Evolutionary conservation across 352 stramenopile genomes (phyloP), one percentile per base, ranked within the genome.

Genomic region (Phytophthora pisi): DNA sequence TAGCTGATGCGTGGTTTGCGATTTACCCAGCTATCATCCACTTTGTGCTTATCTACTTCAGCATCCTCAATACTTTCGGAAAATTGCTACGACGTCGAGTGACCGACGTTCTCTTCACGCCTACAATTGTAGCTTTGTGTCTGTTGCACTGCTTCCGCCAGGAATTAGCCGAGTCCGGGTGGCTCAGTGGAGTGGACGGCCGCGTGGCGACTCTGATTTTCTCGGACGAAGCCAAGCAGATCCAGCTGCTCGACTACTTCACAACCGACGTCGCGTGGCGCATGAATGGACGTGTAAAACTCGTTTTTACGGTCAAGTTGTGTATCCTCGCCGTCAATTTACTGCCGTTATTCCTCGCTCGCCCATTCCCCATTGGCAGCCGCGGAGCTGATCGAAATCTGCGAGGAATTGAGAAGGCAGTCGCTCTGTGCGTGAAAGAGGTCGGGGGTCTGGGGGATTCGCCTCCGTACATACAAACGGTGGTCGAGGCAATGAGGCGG

Each of bases 1-100:
- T 84, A 2, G 31, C 66, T 0, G 67, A 79, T 5, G 55, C 73
- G 0, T 84, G 73, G 77, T 79, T 78, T 28, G 57, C 55, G 0
- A 59, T 81, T 8, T 84, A 59, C n/a, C 58, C 58, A 0, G 50
- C 45, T 4, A 53, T 66, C 5, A 34, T 49, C 28, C 59, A 60
- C 62, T 20, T 58, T 0, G 9, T 47, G 1, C 28, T 66, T 16
- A 49, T 69, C 26, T 66, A 61, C 55, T 78, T 56, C 61, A 81
- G 76, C 28, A 0, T 79, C 3, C 61, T 79, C 15, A 81, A 47
- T 53, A 18, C 50, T 2, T 24, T 74, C 7, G 64, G 57, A 3
- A 79, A 79, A 40, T 16, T 74, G 0, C 42, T 51, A 1, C 64
- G 68, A 0, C 69, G 76, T 10, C 40, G 40, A 1, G 61, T 77